A percentile compares a stretch with the other conserved stretches of the same genome.
phyloP scores from a whole-genome alignment of 805 yeast genomes.

The Komagataella pastoris region DNA sequence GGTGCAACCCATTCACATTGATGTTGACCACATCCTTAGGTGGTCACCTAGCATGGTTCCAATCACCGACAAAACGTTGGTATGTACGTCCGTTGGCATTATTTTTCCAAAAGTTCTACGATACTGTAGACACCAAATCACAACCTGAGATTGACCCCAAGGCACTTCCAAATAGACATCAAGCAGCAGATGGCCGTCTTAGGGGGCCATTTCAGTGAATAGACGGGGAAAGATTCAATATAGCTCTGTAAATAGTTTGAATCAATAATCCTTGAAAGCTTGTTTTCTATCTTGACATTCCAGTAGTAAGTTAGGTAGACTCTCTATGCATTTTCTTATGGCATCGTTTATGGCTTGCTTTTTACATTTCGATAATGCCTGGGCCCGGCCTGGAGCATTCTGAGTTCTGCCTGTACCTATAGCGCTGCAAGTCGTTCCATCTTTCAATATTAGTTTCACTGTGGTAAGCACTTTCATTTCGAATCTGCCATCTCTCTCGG shows the following conservation, averaged over 20 bases:
- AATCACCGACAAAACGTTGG: constrained; percentile 53
- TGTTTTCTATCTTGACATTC: constrained; percentile 12
- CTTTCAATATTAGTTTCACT: constrained; percentile 25
- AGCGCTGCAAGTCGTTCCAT: constrained; percentile 25
- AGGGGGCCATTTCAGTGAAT: neutral
- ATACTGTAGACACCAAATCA: constrained; percentile 2
- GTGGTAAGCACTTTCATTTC: constrained; percentile 13
- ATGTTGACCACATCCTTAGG: constrained; percentile 54
- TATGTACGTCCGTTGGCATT: constrained; percentile 35
- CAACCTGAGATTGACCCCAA: neutral
- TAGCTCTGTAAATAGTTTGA: neutral
- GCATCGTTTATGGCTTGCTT: constrained; percentile 37
- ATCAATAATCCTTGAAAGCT: neutral
- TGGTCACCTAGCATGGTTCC: constrained; percentile 78
- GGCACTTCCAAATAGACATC: neutral
- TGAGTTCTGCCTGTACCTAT: constrained; percentile 25
- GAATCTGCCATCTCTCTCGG: constrained; percentile 9
- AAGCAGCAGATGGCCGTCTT: neutral
- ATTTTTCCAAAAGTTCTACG: constrained; percentile 15
- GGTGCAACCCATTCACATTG: constrained; percentile 43
- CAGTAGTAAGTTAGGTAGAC: constrained; percentile 16
- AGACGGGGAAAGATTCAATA: neutral
- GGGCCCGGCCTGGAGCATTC: constrained; percentile 19
- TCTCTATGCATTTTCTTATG: constrained; percentile 25
- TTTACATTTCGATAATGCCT: constrained; percentile 24